phyloP scores from a whole-genome alignment of 169 alveolate species.

The Plasmodium inui region DNA sequence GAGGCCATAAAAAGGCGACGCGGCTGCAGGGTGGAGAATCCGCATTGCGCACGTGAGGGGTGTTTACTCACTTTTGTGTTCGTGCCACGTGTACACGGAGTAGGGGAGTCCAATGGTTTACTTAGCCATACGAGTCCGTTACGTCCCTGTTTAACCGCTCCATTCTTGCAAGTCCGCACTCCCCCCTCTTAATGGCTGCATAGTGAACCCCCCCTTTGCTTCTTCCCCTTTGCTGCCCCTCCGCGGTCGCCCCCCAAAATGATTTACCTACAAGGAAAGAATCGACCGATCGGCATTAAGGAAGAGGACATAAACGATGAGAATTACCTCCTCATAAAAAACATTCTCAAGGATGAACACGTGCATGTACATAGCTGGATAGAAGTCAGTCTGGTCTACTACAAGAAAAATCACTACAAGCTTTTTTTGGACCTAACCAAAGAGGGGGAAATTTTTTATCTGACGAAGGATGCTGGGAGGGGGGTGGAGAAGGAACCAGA shows the following conservation, averaged over 20 bases:
- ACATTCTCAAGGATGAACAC: constrained; percentile 24
- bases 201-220: neutral
- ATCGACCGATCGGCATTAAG: constrained; percentile 11
- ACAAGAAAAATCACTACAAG: constrained; percentile 43
- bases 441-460: constrained; percentile 45
- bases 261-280: constrained; percentile 34
- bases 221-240: neutral
- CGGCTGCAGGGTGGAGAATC: neutral
- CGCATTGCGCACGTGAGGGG: neutral
- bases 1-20: neutral
- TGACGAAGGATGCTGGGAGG: neutral
- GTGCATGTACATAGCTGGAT: constrained; percentile 43
- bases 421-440: constrained; percentile 50
- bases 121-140: neutral
- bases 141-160: neutral
- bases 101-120: neutral
- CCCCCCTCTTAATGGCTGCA: neutral
- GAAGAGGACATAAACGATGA: constrained; percentile 69
- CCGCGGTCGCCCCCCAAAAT: neutral
- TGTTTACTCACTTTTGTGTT: neutral
- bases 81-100: neutral
- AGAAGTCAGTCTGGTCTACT: constrained; percentile 18
- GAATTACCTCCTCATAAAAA: constrained; percentile 32
- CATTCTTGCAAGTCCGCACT: neutral
- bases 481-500: neutral